phyloP scores from a whole-genome alignment of 169 alveolate genomes.

The Cyclospora cayetanensis region DNA sequence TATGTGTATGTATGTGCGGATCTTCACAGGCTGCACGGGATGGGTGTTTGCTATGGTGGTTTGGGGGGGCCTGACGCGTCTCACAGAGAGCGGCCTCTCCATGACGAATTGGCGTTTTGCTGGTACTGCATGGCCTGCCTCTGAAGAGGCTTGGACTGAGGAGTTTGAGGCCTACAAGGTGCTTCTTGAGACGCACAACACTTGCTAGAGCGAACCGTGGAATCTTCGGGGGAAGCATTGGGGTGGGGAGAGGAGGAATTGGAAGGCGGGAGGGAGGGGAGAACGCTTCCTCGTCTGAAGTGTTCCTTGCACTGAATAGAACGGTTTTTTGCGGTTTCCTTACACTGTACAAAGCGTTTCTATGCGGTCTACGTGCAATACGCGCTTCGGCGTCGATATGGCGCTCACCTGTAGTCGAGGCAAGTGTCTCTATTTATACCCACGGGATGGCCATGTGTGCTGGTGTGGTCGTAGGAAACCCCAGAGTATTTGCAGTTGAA shows the following conservation, averaged over 20 bases:
- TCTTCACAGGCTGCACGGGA: constrained; percentile 15
- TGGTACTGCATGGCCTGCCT: constrained; percentile 84
- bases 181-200: too few species aligned
- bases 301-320: too few species aligned
- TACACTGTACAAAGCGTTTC: too few species aligned
- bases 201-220: too few species aligned
- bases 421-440: neutral
- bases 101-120: constrained; percentile 92
- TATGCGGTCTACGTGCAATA: too few species aligned
- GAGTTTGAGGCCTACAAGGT: constrained; percentile 87
- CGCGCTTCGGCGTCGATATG: too few species aligned
- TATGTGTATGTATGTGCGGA: neutral
- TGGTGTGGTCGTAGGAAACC: constrained; percentile 72
- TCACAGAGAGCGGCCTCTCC: constrained; percentile 91
- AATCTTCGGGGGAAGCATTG: too few species aligned
- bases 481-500: constrained; percentile 91
- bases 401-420: too few species aligned
- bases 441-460: neutral
- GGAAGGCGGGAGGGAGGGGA: too few species aligned
- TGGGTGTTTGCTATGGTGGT: constrained; percentile 83
- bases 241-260: too few species aligned
- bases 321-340: too few species aligned
- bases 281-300: too few species aligned
- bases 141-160: constrained; percentile 87
- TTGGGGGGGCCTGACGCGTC: constrained; percentile 92